Percentiles rank a stretch among this genome's conserved stretches.
Evolutionary conservation across 495 filamentous ascomycete genomes (phyloP).

Genomic region (Trichocladium antarcticum): DNA sequence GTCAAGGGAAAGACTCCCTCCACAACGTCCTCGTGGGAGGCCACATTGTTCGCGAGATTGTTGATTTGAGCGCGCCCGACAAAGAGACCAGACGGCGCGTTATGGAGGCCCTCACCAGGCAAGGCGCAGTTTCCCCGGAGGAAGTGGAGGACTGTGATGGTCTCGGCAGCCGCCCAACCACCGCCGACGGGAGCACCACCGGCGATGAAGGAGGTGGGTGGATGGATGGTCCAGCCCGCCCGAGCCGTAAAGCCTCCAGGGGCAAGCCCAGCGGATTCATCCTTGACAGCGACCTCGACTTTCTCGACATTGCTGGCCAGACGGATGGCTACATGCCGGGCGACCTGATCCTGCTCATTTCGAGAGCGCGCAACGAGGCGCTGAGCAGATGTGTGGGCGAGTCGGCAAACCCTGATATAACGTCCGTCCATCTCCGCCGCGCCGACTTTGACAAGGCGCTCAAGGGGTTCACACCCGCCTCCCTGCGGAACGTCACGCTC

Average conservation of each 20-base stretch:
- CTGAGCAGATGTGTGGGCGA: slow-evolving; percentile 61
- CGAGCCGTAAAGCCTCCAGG: slow-evolving; percentile 7
- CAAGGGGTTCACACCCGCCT: slow-evolving; percentile 86
- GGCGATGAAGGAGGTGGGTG: slow-evolving; percentile 50
- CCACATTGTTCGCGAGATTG: slow-evolving; percentile 70
- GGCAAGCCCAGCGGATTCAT: slow-evolving; percentile 49
- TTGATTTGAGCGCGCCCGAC: slow-evolving; percentile 77
- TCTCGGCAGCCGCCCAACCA: slow-evolving; percentile 40
- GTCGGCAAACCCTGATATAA: slow-evolving; percentile 17
- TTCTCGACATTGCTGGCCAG: slow-evolving; percentile 80
- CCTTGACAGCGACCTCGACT: slow-evolving; percentile 66
- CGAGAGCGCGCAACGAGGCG: slow-evolving; percentile 81
- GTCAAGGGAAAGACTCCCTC: slow-evolving; percentile 79
- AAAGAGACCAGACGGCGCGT: slow-evolving; percentile 81
- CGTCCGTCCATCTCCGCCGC: slow-evolving; percentile 47
- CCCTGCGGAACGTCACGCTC: slow-evolving; percentile 83
- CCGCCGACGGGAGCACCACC: slow-evolving; percentile 38
- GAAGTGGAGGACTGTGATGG: slow-evolving; percentile 30
- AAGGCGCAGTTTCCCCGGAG: slow-evolving; percentile 34
- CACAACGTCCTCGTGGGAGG: slow-evolving; percentile 71
- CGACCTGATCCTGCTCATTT: slow-evolving; percentile 74
- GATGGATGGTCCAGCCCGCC: slow-evolving; percentile 50
- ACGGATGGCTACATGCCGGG: slow-evolving; percentile 98
- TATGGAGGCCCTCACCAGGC: slow-evolving; percentile 56
- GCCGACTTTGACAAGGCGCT: slow-evolving; percentile 74